Conservation (phyloP, 2,329 filamentous ascomycete genomes). For the Beauveria caledonica region DNA sequence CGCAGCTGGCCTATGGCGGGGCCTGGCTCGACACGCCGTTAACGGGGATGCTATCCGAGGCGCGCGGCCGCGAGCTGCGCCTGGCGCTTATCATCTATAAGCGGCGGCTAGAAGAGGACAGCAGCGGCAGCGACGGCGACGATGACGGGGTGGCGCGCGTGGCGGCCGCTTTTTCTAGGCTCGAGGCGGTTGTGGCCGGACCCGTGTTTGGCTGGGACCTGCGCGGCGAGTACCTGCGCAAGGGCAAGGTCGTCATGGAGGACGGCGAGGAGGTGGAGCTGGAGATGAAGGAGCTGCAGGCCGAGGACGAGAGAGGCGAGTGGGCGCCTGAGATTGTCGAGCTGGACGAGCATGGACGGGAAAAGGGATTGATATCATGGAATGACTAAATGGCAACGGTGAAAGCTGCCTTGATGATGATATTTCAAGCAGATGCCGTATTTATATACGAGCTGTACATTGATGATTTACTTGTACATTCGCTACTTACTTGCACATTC, state of each 20-base stretch:
- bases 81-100: slow-evolving; percentile 47
- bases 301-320: slow-evolving; percentile 46
- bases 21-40: slow-evolving; percentile 38
- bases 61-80: slow-evolving; percentile 30
- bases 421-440: no score
- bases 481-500: neutral
- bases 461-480: no score
- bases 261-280: slow-evolving; percentile 43
- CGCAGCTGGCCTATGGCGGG: slow-evolving; percentile 47
- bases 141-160: slow-evolving; percentile 24
- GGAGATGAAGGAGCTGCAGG: slow-evolving; percentile 42
- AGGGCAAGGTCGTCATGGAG: slow-evolving; percentile 42
- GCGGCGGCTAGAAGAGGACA: slow-evolving; percentile 39
- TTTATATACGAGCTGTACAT: no score
- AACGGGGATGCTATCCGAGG: slow-evolving; percentile 28
- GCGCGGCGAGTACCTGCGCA: slow-evolving; percentile 38
- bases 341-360: slow-evolving; percentile 42
- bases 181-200: slow-evolving; percentile 26
- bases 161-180: slow-evolving; percentile 33
- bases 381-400: slow-evolving; percentile 17
- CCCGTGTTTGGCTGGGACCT: slow-evolving; percentile 49
- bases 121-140: slow-evolving; percentile 26
- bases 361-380: slow-evolving; percentile 45
- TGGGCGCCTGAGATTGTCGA: slow-evolving; percentile 46
- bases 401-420: no score